Conservation (phyloP, 2,329 filamentous ascomycete species). For the Orbilia ellipsospora region DNA sequence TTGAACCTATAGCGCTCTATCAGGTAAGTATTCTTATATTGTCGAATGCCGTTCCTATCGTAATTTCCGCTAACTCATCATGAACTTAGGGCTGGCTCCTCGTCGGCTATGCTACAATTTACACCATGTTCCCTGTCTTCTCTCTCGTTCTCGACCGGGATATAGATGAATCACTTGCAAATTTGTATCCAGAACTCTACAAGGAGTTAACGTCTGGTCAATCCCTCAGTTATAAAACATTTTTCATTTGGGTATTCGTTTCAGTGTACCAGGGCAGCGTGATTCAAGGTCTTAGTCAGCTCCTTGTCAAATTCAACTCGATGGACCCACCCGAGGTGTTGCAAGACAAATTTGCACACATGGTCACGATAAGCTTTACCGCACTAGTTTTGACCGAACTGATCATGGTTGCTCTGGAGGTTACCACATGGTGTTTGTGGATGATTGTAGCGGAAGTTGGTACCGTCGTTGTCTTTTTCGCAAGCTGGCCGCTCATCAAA, state of each 20-base stretch:
- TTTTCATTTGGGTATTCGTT: slow-evolving; percentile 96
- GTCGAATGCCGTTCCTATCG: neutral
- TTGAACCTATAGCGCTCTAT: slow-evolving; percentile 94
- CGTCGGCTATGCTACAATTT: slow-evolving; percentile 94
- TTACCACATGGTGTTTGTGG: slow-evolving; percentile 94
- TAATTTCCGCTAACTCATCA: neutral
- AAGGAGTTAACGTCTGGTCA: slow-evolving; percentile 93
- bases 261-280: slow-evolving; percentile 87
- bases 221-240: slow-evolving; percentile 88
- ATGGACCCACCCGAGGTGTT: slow-evolving; percentile 72
- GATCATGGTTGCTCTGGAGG: slow-evolving; percentile 95
- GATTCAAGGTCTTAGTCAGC: slow-evolving; percentile 80
- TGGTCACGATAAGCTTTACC: slow-evolving; percentile 92
- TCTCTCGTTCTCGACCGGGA: slow-evolving; percentile 94
- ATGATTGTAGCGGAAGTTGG: slow-evolving; percentile 88
- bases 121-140: slow-evolving; percentile 92
- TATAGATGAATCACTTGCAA: slow-evolving; percentile 91
- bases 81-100: slow-evolving; percentile 75
- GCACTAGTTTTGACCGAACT: slow-evolving; percentile 93
- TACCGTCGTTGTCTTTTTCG: slow-evolving; percentile 70
- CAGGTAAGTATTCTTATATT: slow-evolving; percentile 63
- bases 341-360: slow-evolving; percentile 74
- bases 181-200: slow-evolving; percentile 96
- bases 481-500: slow-evolving; percentile 42
- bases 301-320: slow-evolving; percentile 69